A percentile compares a stretch with the other conserved stretches of the same genome.
Conservation (phyloP, 257 asterid species). For the Avicennia marina region DNA sequence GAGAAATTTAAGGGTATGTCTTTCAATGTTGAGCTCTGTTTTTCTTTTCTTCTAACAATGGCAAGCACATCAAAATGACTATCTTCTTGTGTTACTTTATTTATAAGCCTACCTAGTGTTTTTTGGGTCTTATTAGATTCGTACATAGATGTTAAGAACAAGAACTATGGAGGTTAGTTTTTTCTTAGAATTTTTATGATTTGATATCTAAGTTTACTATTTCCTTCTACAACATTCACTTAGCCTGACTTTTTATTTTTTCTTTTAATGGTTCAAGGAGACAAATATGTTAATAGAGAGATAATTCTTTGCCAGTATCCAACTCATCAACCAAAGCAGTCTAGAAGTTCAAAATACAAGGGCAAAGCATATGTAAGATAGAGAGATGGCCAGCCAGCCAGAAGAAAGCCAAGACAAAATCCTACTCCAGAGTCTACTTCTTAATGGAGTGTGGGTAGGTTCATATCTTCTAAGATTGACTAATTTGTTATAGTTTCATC, state of each 20-base stretch:
- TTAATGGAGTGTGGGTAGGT: slow-evolving; percentile 18
- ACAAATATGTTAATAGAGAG: slow-evolving; percentile 91
- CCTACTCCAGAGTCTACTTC: slow-evolving; percentile 58
- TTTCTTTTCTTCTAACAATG: background rate
- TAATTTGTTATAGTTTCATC: background rate
- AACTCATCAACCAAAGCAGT: slow-evolving; percentile 87
- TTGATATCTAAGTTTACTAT: background rate
- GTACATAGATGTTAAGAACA: slow-evolving; percentile 92
- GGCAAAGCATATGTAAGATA: slow-evolving; percentile 94
- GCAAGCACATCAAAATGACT: background rate
- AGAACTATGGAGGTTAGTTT: slow-evolving; percentile 91
- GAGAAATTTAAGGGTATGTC: slow-evolving; percentile 88
- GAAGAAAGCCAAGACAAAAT: slow-evolving; percentile 57
- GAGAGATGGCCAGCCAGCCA: slow-evolving; percentile 88
- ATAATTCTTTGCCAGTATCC: slow-evolving; percentile 93
- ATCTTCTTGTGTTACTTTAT: background rate
- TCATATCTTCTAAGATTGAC: too few species aligned
- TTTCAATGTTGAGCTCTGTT: background rate
- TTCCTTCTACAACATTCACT: background rate
- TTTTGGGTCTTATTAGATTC: slow-evolving; percentile 98
- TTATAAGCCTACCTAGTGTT: slow-evolving; percentile 92
- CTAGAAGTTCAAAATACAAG: slow-evolving; percentile 55
- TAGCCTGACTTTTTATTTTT: background rate
- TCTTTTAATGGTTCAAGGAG: slow-evolving; percentile 42
- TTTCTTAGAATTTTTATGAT: background rate